phyloP scores from a whole-genome alignment of 345 rosid genomes.

The Anacardium occidentale region DNA sequence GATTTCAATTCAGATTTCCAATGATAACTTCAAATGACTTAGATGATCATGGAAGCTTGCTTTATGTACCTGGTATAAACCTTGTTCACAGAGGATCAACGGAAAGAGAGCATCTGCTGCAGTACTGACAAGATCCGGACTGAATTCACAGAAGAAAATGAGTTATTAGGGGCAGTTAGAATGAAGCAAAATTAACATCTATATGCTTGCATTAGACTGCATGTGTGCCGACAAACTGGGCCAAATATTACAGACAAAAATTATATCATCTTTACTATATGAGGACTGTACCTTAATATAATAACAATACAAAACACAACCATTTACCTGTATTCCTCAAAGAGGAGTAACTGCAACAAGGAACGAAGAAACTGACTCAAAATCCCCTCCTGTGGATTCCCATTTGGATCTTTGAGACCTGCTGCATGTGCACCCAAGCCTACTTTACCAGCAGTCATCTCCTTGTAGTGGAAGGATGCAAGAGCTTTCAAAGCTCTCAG shows the following conservation, averaged over 20 bases:
- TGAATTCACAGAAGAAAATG: slow-evolving; percentile 31
- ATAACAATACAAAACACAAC: background rate
- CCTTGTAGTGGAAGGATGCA: slow-evolving; percentile 88
- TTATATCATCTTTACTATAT: background rate
- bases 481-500: slow-evolving; percentile 83
- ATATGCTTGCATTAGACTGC: background rate
- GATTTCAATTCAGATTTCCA: background rate
- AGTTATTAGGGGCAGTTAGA: background rate
- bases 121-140: slow-evolving; percentile 81
- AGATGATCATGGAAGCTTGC: background rate
- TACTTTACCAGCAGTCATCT: slow-evolving; percentile 50
- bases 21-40: background rate
- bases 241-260: background rate
- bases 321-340: slow-evolving; percentile 86
- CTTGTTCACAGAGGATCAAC: slow-evolving; percentile 87
- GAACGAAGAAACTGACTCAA: slow-evolving; percentile 69
- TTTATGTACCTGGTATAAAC: slow-evolving; percentile 70
- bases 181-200: background rate
- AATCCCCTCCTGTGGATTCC: slow-evolving; percentile 62
- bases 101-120: slow-evolving; percentile 98
- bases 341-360: slow-evolving; percentile 79
- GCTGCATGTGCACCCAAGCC: slow-evolving; percentile 76
- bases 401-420: slow-evolving; percentile 51
- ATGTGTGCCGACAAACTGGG: background rate
- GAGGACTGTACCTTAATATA: background rate